These are phyloP conservation scores for Pseudohyphozyma bogoriensis DNA, from an alignment of 768 basidiomycete species.

Conservation along the genomic window DNA sequence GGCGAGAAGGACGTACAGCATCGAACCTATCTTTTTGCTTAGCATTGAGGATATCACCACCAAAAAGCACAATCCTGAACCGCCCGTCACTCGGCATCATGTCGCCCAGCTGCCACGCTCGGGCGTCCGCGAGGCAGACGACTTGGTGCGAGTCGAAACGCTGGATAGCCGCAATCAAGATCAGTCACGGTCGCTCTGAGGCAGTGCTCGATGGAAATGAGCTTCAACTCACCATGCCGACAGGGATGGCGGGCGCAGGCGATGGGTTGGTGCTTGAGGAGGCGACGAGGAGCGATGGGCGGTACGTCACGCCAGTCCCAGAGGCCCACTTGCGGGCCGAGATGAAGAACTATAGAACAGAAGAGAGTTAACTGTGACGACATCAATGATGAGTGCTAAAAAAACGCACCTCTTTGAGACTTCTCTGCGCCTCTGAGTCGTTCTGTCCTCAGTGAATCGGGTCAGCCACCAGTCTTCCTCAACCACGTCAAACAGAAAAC, in stretches of 20 bases:
- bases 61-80: conserved; percentile 52
- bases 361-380: background rate
- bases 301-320: conserved; percentile 40
- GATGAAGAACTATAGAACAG: conserved; percentile 6
- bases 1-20: background rate
- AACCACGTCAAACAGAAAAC: too few species aligned
- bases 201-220: background rate
- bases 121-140: conserved; percentile 47
- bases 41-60: conserved; percentile 42
- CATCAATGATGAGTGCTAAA: conserved; percentile 22
- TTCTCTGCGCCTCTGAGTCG: too few species aligned
- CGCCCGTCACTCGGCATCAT: conserved; percentile 47
- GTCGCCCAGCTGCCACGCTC: conserved; percentile 50
- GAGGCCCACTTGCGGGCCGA: background rate
- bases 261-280: conserved; percentile 33
- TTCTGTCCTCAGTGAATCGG: too few species aligned
- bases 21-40: conserved; percentile 37
- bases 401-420: conserved; percentile 42
- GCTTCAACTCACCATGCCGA: conserved; percentile 43
- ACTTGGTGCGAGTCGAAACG: conserved; percentile 48
- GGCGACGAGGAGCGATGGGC: conserved; percentile 45
- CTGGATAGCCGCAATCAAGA: conserved; percentile 23
- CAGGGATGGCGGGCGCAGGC: conserved; percentile 41
- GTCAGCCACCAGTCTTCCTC: too few species aligned
- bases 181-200: background rate